Evolutionary conservation across 2,329 filamentous ascomycete genomes (phyloP), one percentile per base, ranked within the genome.

Genomic region (Aureobasidium sp.): DNA sequence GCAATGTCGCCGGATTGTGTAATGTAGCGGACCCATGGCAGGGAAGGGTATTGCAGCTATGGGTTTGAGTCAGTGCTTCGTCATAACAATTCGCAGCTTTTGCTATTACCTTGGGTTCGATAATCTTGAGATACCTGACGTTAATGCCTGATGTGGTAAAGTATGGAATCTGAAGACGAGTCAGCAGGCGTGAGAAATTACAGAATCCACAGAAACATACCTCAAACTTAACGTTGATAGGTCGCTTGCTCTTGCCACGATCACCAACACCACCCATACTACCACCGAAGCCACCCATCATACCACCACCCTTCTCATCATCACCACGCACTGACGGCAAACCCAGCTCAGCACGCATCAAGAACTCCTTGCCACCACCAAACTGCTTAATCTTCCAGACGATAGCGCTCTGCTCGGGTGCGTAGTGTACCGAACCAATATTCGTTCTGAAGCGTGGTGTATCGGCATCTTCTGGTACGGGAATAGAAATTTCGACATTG

Each of bases 331-430:
- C 94, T 62, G 90, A 96, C 0, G 94, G 94, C 47, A 99, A 79
- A 54, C 94, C 94, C 13, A 99, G 82, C 78, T 99, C 94, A 21
- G 94, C 94, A 61, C 94, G 89, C 94, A 99, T 99, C 68, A 99
- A 81, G 71, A 99, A 99, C 73, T 99, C 94, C 77, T 99, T 99
- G 68, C 87, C 86, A n/a, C 94, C 94, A 48, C 94, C 94, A 75
- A 99, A 99, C 71, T 99, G 94, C 81, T 99, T 99, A 75, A 99
- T 99, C 81, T 99, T 99, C 94, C 94, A 99, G 55, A 99, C 89
- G 68, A 99, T 99, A 63, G 93, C 93, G 65, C 90, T 95, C 72
- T 96, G 93, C 76, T 99, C 94, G 0, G 94, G 94, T 4, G 93
- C 93, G 73, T 99, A 99, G 77, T 99, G 94, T 13, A 99, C 94